Conservation (phyloP, 2,329 filamentous ascomycete species). For the Pseudogymnoascus sp. region DNA sequence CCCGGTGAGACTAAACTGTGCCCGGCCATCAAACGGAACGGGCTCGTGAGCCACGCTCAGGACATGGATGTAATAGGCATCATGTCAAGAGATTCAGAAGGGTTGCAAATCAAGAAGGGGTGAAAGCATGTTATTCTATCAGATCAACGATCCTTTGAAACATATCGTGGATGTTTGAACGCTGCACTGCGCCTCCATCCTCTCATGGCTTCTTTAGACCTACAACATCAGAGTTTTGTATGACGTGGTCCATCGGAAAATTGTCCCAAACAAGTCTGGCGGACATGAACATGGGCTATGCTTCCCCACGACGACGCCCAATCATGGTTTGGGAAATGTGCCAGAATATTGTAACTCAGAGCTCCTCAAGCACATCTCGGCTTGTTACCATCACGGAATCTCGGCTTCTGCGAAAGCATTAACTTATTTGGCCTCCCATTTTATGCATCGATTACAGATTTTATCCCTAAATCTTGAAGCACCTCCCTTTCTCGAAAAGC, state of each 20-base stretch:
- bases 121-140: background rate
- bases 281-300: background rate
- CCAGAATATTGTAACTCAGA: too few species aligned
- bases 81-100: background rate
- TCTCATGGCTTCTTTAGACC: background rate
- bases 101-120: background rate
- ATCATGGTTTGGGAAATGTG: background rate
- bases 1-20: background rate
- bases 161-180: background rate
- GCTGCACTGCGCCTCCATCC: background rate
- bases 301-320: background rate
- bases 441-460: too few species aligned
- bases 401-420: too few species aligned
- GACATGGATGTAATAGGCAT: background rate
- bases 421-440: too few species aligned
- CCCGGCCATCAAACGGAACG: background rate
- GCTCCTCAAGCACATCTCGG: too few species aligned
- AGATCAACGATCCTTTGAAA: background rate
- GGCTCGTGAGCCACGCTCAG: background rate
- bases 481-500: too few species aligned
- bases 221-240: background rate
- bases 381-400: too few species aligned
- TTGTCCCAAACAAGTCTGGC: background rate
- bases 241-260: constrained; percentile 1
- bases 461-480: too few species aligned